phyloP scores from a whole-genome alignment of 306 rosid genomes.

The Vigna nakashimae region DNA sequence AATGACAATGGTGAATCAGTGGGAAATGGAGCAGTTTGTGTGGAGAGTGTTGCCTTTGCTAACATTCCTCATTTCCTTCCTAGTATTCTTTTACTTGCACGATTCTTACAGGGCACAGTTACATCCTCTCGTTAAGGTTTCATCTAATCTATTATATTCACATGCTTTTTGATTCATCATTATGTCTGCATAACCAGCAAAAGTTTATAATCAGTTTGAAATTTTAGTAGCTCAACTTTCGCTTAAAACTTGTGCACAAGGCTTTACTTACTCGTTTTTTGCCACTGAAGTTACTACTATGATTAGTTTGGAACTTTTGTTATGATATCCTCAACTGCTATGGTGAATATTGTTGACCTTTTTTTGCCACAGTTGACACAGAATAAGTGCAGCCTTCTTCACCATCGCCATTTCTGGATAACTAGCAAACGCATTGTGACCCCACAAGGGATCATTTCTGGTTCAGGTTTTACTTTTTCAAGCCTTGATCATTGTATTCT shows the following conservation, averaged over 20 bases:
- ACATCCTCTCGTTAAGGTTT: constrained; percentile 33
- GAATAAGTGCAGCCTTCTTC: constrained; percentile 75
- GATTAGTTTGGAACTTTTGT: not conserved
- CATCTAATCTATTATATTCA: not conserved
- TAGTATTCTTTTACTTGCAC: constrained; percentile 51
- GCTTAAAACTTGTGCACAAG: too few relatives aligned
- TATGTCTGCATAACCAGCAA: not conserved
- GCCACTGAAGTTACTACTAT: not conserved
- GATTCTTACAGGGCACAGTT: constrained; percentile 43
- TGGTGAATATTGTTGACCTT: constrained; percentile 27
- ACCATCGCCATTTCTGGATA: constrained; percentile 73
- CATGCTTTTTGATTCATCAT: not conserved
- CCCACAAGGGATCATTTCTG: constrained; percentile 82
- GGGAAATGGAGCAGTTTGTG: constrained; percentile 54
- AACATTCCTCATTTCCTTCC: constrained; percentile 55
- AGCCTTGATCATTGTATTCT: not conserved
- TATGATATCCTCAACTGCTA: not conserved
- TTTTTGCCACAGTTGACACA: constrained; percentile 39
- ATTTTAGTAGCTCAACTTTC: not conserved
- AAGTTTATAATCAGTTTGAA: not conserved
- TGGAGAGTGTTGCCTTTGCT: constrained; percentile 76
- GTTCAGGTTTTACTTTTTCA: constrained; percentile 64
- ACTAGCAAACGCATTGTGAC: constrained; percentile 88
- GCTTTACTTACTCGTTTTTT: not conserved
- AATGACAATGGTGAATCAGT: not conserved